Evolutionary conservation across 148 eudicot genomes (phyloP).

Genomic region (Drosera capensis): DNA sequence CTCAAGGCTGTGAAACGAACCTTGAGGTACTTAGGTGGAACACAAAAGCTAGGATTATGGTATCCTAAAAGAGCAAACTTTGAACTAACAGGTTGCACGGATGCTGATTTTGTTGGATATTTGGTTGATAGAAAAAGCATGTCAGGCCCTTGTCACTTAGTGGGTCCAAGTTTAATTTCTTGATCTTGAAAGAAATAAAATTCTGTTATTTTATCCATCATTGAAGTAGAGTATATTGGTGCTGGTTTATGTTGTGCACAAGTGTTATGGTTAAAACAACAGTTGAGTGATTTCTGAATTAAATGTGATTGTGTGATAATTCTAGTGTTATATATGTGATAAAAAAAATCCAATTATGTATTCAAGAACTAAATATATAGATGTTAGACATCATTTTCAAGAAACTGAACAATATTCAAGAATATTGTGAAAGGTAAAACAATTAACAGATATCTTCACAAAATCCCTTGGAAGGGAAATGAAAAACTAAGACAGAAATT

Average conservation of each 20-base stretch:
- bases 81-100: not conserved
- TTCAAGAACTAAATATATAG: not conserved
- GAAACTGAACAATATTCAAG: not conserved
- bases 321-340: not conserved
- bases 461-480: not conserved
- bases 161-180: not conserved
- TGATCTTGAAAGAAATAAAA: too few species aligned
- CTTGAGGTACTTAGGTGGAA: too few species aligned
- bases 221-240: not conserved
- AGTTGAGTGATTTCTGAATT: not conserved
- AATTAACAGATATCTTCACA: constrained; percentile 1
- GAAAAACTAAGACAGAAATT: not conserved
- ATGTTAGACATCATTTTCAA: constrained; percentile 2
- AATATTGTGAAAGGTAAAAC: not conserved
- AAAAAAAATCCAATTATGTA: not conserved
- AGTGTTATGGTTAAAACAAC: not conserved
- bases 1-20: not conserved
- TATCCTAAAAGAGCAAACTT: not conserved
- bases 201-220: too few species aligned
- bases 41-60: not conserved
- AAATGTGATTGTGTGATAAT: not conserved
- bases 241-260: not conserved
- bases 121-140: not conserved
- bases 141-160: not conserved
- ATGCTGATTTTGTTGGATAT: not conserved